phyloP scores from a whole-genome alignment of 129 eudicot species.

The Rutidosis leptorrhynchoides region DNA sequence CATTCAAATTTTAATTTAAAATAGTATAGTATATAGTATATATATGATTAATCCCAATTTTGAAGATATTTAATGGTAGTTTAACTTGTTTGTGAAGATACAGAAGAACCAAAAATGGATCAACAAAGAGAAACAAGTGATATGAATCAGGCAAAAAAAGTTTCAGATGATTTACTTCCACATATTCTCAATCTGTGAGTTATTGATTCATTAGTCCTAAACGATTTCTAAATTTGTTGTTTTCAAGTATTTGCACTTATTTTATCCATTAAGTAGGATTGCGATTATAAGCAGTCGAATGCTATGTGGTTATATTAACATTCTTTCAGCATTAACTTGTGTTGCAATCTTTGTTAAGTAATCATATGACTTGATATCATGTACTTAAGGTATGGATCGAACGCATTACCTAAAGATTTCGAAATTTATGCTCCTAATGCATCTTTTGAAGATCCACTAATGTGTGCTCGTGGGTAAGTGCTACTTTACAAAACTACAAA shows the following conservation, averaged over 20 bases:
- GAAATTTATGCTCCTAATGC: conserved; percentile 86
- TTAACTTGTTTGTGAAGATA: conserved; percentile 31
- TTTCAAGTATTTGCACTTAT: not conserved
- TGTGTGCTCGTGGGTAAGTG: conserved; percentile 77
- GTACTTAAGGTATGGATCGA: conserved; percentile 61
- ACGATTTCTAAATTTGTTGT: not conserved
- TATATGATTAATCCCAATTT: not conserved
- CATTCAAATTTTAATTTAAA: no score
- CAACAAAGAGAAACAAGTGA: conserved; percentile 35
- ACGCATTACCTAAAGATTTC: conserved; percentile 60
- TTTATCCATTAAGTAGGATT: not conserved
- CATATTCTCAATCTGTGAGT: conserved; percentile 80
- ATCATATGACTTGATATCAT: conserved; percentile 9
- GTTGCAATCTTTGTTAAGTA: not conserved
- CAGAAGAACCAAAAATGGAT: conserved; percentile 34
- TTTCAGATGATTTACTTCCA: conserved; percentile 51
- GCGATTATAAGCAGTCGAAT: not conserved
- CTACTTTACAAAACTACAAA: not conserved
- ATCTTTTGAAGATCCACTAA: conserved; percentile 86
- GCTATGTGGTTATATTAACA: not conserved
- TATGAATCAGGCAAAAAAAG: conserved; percentile 31
- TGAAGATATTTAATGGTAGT: conserved; percentile 13
- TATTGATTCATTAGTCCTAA: not conserved
- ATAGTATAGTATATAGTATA: no score
- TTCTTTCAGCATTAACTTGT: not conserved